Conservation (phyloP, 2,329 filamentous ascomycete genomes). For the Herpotrichia juniperi region DNA sequence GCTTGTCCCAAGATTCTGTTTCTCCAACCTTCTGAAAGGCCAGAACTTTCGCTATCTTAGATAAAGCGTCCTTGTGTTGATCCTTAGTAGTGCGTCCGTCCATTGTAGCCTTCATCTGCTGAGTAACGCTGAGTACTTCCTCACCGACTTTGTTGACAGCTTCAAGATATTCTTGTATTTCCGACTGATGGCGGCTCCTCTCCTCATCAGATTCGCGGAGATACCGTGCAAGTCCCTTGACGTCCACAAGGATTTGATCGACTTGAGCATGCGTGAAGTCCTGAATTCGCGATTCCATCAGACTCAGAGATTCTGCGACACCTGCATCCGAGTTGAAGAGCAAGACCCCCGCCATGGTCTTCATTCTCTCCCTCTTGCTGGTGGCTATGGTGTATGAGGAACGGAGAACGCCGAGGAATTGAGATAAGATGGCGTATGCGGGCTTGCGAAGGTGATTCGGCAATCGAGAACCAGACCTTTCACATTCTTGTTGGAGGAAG, state of each 20-base stretch:
- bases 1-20: too few relatives aligned
- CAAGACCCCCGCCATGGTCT: slow-evolving; percentile 12
- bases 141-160: slow-evolving; percentile 1
- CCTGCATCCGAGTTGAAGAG: slow-evolving; percentile 16
- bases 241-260: slow-evolving; percentile 9
- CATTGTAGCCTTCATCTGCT: slow-evolving; percentile 12
- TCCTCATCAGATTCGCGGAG: slow-evolving; percentile 10
- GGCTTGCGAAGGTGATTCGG: slow-evolving; percentile 7
- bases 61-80: too few relatives aligned
- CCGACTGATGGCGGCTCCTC: neutral
- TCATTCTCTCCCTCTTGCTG: slow-evolving; percentile 17
- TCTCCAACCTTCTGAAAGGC: too few relatives aligned
- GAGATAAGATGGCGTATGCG: slow-evolving; percentile 10
- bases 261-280: slow-evolving; percentile 12
- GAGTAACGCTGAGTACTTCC: slow-evolving; percentile 7
- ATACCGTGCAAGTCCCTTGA: slow-evolving; percentile 9
- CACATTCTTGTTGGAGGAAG: neutral
- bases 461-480: neutral
- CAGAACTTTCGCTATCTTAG: too few relatives aligned
- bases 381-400: slow-evolving; percentile 17
- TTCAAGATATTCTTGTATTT: slow-evolving; percentile 7
- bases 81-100: slow-evolving; percentile 11
- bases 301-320: slow-evolving; percentile 10
- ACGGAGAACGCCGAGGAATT: slow-evolving; percentile 11
- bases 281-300: slow-evolving; percentile 8